Conservation (phyloP, 2,329 filamentous ascomycete genomes). For the Proliferodiscus dingleyae region DNA sequence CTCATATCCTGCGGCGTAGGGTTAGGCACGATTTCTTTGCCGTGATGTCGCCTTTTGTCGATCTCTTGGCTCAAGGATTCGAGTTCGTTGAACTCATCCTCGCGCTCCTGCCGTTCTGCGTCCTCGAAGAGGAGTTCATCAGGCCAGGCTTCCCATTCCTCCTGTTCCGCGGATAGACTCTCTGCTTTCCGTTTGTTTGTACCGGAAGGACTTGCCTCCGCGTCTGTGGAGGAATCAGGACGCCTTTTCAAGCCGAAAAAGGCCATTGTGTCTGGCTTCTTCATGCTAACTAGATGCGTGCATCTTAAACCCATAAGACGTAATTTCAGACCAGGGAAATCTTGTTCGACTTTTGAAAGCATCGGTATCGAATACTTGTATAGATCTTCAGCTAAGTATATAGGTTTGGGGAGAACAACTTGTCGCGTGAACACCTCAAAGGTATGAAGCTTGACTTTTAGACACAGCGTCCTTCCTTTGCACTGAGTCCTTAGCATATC, state of each 20-base stretch:
- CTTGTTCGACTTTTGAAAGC: conserved; percentile 75
- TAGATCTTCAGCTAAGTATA: conserved; percentile 72
- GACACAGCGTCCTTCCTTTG: conserved; percentile 83
- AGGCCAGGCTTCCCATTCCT: conserved; percentile 63
- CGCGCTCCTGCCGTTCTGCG: conserved; percentile 53
- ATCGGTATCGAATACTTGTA: conserved; percentile 80
- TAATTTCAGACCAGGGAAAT: conserved; percentile 72
- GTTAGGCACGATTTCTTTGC: conserved; percentile 48
- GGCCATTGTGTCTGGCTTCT: conserved; percentile 68
- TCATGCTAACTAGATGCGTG: conserved; percentile 81
- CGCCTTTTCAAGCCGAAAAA: conserved; percentile 67
- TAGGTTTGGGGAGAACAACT: conserved; percentile 65
- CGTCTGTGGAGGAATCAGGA: conserved; percentile 15
- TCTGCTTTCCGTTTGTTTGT: conserved; percentile 35
- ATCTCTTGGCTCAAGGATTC: conserved; percentile 54
- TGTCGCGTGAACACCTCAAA: conserved; percentile 90
- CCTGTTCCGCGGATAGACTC: conserved; percentile 38
- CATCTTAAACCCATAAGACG: conserved; percentile 85
- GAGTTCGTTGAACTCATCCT: conserved; percentile 56
- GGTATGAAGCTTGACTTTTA: conserved; percentile 92
- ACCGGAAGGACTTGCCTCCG: conserved; percentile 11
- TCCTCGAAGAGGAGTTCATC: conserved; percentile 59
- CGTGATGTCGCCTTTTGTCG: conserved; percentile 36
- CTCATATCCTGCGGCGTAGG: too few species aligned
- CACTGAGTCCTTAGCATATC: conserved; percentile 75